Conservation (phyloP, 257 asterid genomes). For the Paulownia fortunei region DNA sequence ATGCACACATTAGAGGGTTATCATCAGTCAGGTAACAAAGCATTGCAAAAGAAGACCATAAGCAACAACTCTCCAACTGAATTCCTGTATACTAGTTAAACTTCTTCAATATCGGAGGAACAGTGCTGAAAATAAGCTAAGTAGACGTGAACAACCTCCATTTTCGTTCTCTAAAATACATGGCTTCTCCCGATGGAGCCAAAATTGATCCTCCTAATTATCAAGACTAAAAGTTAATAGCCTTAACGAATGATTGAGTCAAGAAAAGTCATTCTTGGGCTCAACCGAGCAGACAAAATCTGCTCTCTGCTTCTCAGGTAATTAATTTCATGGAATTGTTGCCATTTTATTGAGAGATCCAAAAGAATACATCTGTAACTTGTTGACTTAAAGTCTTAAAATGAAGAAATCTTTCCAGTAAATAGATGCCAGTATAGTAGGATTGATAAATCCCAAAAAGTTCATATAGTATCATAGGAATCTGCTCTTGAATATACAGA, state of each 20-base stretch:
- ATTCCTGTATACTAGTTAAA: no score
- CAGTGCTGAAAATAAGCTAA: not conserved
- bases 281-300: not conserved
- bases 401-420: not conserved
- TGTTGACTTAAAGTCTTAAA: not conserved
- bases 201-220: no score
- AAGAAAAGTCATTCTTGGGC: not conserved
- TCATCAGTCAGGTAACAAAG: no score
- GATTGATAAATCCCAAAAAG: not conserved
- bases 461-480: not conserved
- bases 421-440: not conserved
- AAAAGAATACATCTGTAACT: not conserved
- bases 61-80: no score
- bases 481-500: conserved; percentile 3
- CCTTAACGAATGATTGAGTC: not conserved
- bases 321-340: not conserved
- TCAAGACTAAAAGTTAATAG: no score
- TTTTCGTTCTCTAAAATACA: not conserved
- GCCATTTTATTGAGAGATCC: not conserved
- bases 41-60: no score
- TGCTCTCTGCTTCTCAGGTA: not conserved
- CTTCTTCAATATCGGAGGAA: no score
- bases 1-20: no score
- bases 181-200: not conserved
- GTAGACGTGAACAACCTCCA: not conserved